Percentiles rank a stretch among this genome's conserved stretches.
Conservation (phyloP, 1,284 basidiomycete species). For the Leccinum solheimii region DNA sequence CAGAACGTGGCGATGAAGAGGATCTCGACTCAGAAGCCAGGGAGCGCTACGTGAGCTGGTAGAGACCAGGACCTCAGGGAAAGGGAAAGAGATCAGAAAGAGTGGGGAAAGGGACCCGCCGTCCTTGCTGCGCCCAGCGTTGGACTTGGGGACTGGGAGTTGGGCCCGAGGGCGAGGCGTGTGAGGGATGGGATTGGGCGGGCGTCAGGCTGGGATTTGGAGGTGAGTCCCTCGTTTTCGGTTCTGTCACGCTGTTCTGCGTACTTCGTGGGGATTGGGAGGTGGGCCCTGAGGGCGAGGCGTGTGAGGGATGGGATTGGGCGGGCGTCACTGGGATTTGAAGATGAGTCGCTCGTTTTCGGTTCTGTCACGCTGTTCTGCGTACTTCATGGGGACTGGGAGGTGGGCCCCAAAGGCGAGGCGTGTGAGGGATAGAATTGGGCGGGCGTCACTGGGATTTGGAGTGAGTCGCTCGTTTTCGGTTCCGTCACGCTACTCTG, state of each 20-base stretch:
- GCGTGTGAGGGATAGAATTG: conserved; percentile 53
- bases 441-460: conserved; percentile 56
- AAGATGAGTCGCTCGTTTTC: conserved; percentile 39
- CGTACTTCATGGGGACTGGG: conserved; percentile 16
- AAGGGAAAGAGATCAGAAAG: conserved; percentile 10
- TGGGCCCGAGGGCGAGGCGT: conserved; percentile 25
- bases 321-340: conserved; percentile 56
- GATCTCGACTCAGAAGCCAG: no score
- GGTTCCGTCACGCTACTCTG: background rate
- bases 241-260: background rate
- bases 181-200: conserved; percentile 59
- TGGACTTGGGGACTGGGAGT: conserved; percentile 16
- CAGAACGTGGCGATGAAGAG: no score
- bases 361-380: background rate
- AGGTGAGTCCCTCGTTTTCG: conserved; percentile 36
- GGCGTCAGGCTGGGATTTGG: conserved; percentile 56
- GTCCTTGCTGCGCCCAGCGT: background rate
- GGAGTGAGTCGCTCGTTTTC: conserved; percentile 39
- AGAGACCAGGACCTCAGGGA: background rate
- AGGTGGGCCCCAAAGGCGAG: conserved; percentile 22
- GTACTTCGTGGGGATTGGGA: no score
- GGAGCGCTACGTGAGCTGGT: no score
- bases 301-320: conserved; percentile 55
- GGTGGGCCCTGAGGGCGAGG: conserved; percentile 21
- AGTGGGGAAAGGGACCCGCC: background rate